phyloP scores from a whole-genome alignment of 2,329 filamentous ascomycete species.

The Curvularia verruculosa region DNA sequence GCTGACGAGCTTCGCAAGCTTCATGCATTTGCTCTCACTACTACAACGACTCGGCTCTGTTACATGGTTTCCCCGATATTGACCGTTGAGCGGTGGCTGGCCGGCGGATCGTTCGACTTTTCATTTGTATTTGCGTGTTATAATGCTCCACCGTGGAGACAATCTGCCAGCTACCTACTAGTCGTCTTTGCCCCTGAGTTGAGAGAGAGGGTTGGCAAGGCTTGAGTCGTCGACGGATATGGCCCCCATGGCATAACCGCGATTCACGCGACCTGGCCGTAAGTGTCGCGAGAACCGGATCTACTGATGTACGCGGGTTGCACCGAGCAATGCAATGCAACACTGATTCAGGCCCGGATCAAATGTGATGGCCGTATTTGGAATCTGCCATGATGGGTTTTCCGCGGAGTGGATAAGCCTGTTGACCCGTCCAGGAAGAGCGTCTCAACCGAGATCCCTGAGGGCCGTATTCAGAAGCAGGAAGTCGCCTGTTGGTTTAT shows the following conservation, averaged over 20 bases:
- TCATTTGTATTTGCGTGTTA: conserved; percentile 2
- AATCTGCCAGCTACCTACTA: neutral
- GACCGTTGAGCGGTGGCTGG: conserved; percentile 3
- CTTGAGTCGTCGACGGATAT: neutral
- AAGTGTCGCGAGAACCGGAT: conserved; percentile 10
- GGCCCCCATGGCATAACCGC: neutral
- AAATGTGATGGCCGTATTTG: conserved; percentile 16
- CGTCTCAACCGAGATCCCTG: conserved; percentile 13
- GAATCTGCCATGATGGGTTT: conserved; percentile 23
- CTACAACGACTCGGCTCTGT: conserved; percentile 1
- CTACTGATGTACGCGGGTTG: conserved; percentile 5
- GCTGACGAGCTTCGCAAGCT: neutral
- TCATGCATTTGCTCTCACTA: conserved; percentile 4
- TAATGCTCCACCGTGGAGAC: conserved; percentile 1
- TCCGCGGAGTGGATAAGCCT: conserved; percentile 7
- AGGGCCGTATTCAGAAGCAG: conserved; percentile 12
- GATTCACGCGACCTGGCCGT: neutral
- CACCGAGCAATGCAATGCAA: conserved; percentile 2
- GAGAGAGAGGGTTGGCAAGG: neutral
- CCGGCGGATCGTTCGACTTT: conserved; percentile 3
- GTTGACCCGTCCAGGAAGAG: conserved; percentile 19
- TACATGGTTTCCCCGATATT: conserved; percentile 5
- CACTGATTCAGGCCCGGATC: conserved; percentile 3
- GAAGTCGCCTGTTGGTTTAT: conserved; percentile 11
- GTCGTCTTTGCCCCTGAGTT: conserved; percentile 1